Percentiles rank a stretch among this genome's conserved stretches.
Evolutionary conservation across 2,329 filamentous ascomycete species (phyloP).

Genomic region (Cordyceps farinosa): DNA sequence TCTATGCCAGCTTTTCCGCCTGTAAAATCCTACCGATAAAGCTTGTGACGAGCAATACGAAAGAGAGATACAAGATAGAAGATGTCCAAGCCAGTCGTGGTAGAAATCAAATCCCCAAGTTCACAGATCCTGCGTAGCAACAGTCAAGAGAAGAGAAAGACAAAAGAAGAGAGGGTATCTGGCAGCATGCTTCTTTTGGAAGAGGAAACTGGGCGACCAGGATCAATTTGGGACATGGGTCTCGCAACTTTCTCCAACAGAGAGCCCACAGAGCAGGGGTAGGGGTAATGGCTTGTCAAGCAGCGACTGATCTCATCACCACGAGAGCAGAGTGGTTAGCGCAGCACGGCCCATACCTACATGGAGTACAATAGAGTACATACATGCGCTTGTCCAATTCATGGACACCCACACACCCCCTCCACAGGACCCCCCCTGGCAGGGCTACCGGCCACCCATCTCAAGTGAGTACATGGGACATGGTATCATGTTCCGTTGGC

Average conservation of each 20-base stretch:
- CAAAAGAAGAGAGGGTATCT: constrained; percentile 8
- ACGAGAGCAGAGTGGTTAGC: constrained; percentile 14
- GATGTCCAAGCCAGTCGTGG: background rate
- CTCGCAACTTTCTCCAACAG: constrained; percentile 16
- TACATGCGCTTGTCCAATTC: background rate
- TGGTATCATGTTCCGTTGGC: constrained; percentile 12
- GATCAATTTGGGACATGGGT: constrained; percentile 17
- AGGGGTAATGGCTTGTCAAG: constrained; percentile 12
- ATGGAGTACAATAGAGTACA: constrained; percentile 14
- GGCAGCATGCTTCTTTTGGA: constrained; percentile 18
- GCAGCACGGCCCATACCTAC: constrained; percentile 5
- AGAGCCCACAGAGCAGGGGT: constrained; percentile 6
- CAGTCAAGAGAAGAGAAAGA: constrained; percentile 7
- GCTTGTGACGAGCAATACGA: background rate
- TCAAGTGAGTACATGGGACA: constrained; percentile 3
- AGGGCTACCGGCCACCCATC: constrained; percentile 11
- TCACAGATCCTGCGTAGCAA: background rate
- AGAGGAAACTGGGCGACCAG: constrained; percentile 12
- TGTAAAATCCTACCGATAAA: background rate
- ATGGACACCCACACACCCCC: constrained; percentile 8
- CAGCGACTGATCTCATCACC: constrained; percentile 18
- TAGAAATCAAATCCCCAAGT: background rate
- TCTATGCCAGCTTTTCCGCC: constrained; percentile 4
- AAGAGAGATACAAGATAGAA: background rate
- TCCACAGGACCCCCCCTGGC: background rate